phyloP scores from a whole-genome alignment of 2,329 filamentous ascomycete species.

The Epichloe typhina region DNA sequence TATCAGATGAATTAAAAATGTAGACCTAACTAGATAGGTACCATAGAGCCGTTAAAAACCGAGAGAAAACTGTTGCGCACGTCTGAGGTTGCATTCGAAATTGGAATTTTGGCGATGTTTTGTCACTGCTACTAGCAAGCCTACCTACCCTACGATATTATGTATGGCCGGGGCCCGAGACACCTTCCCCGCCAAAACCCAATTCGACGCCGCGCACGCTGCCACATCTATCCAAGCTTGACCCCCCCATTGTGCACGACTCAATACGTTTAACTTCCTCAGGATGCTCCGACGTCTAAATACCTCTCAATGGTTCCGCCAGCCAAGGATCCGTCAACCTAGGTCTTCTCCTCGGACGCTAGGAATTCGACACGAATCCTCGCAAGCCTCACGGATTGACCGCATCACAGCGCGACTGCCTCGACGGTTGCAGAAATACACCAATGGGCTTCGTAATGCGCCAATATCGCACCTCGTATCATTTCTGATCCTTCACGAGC shows the following conservation, averaged over 20 bases:
- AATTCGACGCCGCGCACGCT: too few species aligned
- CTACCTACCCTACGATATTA: too few species aligned
- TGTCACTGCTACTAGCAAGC: too few species aligned
- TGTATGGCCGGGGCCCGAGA: too few species aligned
- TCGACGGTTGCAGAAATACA: constrained; percentile 53
- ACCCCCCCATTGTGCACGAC: neutral
- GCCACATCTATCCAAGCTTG: too few species aligned
- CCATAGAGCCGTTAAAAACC: too few species aligned
- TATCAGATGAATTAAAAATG: too few species aligned
- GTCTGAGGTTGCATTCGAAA: too few species aligned
- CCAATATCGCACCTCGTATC: constrained; percentile 73
- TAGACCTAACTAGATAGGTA: too few species aligned
- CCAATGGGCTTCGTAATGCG: constrained; percentile 55
- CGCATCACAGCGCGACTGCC: constrained; percentile 45
- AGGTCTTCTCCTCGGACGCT: constrained; percentile 4
- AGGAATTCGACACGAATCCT: constrained; percentile 13
- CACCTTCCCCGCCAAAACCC: too few species aligned
- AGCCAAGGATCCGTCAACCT: constrained; percentile 7
- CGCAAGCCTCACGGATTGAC: constrained; percentile 24
- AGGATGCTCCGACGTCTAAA: constrained; percentile 15
- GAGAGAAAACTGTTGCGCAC: too few species aligned
- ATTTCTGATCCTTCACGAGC: constrained; percentile 82
- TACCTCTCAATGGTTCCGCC: constrained; percentile 11
- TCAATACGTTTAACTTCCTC: neutral
- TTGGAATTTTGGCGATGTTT: too few species aligned